Conservation (phyloP, 768 basidiomycete genomes). For the Tephrocybe rancida region DNA sequence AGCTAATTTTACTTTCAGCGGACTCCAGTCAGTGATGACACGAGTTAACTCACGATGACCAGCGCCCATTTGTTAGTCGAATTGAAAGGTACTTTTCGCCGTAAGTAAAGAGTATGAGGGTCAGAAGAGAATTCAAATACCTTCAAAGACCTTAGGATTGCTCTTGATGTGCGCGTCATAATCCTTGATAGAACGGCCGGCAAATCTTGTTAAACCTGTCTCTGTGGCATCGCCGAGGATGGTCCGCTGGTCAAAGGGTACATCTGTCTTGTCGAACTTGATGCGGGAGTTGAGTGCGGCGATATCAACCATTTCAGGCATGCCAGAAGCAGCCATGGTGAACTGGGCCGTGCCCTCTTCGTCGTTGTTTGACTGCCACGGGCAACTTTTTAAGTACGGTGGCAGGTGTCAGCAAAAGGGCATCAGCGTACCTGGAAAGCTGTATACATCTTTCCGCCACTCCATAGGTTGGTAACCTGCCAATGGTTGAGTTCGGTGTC, state of each 20-base stretch:
- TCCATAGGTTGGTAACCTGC: conserved; percentile 69
- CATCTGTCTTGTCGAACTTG: conserved; percentile 67
- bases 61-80: conserved; percentile 76
- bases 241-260: conserved; percentile 60
- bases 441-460: conserved; percentile 59
- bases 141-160: conserved; percentile 65
- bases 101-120: background rate
- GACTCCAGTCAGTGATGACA: background rate
- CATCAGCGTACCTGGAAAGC: conserved; percentile 59
- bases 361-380: conserved; percentile 63
- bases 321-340: conserved; percentile 54
- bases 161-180: conserved; percentile 56
- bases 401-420: background rate
- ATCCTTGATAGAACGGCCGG: conserved; percentile 53
- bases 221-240: conserved; percentile 79
- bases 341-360: conserved; percentile 53
- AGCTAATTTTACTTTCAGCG: conserved; percentile 36
- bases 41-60: conserved; percentile 52
- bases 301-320: conserved; percentile 66
- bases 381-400: background rate
- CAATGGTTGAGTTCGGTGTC: background rate
- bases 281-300: conserved; percentile 68
- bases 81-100: conserved; percentile 61
- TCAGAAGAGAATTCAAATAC: conserved; percentile 19
- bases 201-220: conserved; percentile 71